phyloP scores from a whole-genome alignment of 2,329 filamentous ascomycete genomes.

The Alternaria sp. region DNA sequence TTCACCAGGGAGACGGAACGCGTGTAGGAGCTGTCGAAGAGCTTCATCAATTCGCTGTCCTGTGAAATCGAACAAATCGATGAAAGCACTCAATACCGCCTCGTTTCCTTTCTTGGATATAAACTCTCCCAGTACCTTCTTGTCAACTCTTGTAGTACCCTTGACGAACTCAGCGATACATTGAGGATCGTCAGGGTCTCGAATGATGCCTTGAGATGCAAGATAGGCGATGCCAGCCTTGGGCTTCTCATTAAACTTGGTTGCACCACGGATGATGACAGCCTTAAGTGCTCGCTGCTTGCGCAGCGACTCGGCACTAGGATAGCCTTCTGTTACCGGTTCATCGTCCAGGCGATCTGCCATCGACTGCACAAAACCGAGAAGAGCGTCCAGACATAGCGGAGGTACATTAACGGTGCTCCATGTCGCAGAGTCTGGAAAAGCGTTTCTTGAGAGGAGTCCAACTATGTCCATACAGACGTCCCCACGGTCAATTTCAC shows the following conservation, averaged over 20 bases:
- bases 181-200: conserved; percentile 75
- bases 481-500: conserved; percentile 88
- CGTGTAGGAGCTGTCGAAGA: conserved; percentile 83
- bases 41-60: conserved; percentile 91
- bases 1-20: conserved; percentile 94
- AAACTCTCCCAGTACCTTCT: conserved; percentile 90
- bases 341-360: conserved; percentile 83
- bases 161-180: conserved; percentile 87
- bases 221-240: conserved; percentile 89
- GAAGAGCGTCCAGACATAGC: conserved; percentile 87
- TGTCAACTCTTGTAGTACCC: conserved; percentile 87
- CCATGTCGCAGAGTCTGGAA: conserved; percentile 97
- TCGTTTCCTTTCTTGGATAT: conserved; percentile 92
- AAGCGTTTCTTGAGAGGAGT: conserved; percentile 88
- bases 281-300: conserved; percentile 83
- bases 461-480: conserved; percentile 96
- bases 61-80: conserved; percentile 86
- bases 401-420: conserved; percentile 98
- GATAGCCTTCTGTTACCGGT: conserved; percentile 70
- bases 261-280: conserved; percentile 85
- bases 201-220: conserved; percentile 84
- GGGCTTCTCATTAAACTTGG: conserved; percentile 94
- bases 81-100: conserved; percentile 81
- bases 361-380: conserved; percentile 92
- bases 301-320: conserved; percentile 70